Evolutionary conservation across 345 rosid species (phyloP).

Genomic region (Psidium guajava): DNA sequence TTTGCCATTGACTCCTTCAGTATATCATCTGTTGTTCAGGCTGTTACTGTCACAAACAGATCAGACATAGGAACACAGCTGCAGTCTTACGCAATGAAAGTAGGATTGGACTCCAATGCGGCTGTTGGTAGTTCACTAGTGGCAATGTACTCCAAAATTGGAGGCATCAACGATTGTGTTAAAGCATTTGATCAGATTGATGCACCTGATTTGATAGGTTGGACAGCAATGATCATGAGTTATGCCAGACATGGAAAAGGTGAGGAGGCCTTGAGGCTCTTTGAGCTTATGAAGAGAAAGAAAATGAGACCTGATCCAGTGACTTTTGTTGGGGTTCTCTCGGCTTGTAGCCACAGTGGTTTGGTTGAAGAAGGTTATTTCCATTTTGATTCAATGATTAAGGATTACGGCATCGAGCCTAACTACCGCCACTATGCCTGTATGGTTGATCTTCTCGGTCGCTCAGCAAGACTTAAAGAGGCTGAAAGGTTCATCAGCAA

Average conservation of each 20-base stretch:
- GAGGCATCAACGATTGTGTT: constrained; percentile 47
- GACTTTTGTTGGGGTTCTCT: constrained; percentile 50
- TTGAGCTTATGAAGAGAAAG: constrained; percentile 34
- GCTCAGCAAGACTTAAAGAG: constrained; percentile 60
- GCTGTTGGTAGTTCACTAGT: constrained; percentile 67
- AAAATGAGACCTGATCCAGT: constrained; percentile 54
- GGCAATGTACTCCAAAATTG: constrained; percentile 60
- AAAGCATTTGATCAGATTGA: constrained; percentile 46
- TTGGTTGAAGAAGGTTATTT: constrained; percentile 58
- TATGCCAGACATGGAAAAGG: constrained; percentile 71
- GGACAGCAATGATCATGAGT: constrained; percentile 67
- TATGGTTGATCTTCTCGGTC: constrained; percentile 80
- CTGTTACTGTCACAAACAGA: constrained; percentile 22
- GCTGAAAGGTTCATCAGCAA: constrained; percentile 50
- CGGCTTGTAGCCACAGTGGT: constrained; percentile 70
- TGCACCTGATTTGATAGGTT: constrained; percentile 51
- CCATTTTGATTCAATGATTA: constrained; percentile 47
- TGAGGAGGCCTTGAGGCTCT: constrained; percentile 41
- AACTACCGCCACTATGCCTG: constrained; percentile 52
- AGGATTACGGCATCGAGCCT: constrained; percentile 52
- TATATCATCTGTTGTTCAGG: constrained; percentile 46
- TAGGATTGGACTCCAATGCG: constrained; percentile 40
- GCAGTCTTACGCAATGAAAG: constrained; percentile 39
- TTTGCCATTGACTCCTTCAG: constrained; percentile 38
- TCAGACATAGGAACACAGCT: constrained; percentile 52